These are phyloP conservation scores for Blastocrithidia nonstop DNA, from an alignment of 208 protist genomes.

Conservation along the genomic window DNA sequence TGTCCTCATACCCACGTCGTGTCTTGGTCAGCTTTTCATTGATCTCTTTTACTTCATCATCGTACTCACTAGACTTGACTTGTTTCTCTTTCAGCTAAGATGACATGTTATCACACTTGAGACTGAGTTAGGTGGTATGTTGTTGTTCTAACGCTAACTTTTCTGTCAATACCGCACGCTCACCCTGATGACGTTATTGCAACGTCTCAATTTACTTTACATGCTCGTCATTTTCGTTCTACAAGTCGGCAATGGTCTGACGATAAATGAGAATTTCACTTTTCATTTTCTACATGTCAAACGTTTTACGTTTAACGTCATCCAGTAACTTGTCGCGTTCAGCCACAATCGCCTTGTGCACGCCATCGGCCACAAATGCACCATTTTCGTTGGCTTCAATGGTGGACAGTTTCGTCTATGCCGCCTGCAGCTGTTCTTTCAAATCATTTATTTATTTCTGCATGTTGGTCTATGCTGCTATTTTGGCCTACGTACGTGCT, in stretches of 20 bases:
- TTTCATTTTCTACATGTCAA: slow-evolving; percentile 70
- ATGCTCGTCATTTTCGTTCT: slow-evolving; percentile 73
- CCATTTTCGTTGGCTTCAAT: neutral
- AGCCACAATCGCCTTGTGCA: slow-evolving; percentile 31
- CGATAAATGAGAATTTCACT: slow-evolving; percentile 79
- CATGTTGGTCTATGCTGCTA: slow-evolving; percentile 20
- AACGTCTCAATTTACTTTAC: slow-evolving; percentile 64
- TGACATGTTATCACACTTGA: slow-evolving; percentile 7
- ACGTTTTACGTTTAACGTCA: slow-evolving; percentile 20
- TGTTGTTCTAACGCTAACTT: slow-evolving; percentile 32
- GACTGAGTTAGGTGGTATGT: slow-evolving; percentile 14
- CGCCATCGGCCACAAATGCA: slow-evolving; percentile 38
- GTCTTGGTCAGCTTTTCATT: neutral
- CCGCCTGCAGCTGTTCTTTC: slow-evolving; percentile 20
- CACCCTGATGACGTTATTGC: slow-evolving; percentile 35
- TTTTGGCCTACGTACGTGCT: slow-evolving; percentile 21
- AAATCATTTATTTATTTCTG: slow-evolving; percentile 31
- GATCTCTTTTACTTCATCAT: neutral
- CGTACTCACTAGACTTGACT: neutral
- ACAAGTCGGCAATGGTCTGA: slow-evolving; percentile 62
- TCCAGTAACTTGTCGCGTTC: slow-evolving; percentile 33
- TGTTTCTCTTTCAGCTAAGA: neutral
- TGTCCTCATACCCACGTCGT: neutral
- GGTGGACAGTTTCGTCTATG: slow-evolving; percentile 4
- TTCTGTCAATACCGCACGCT: slow-evolving; percentile 24